A percentile compares a stretch with the other conserved stretches of the same genome.
phyloP scores from a whole-genome alignment of 805 yeast genomes.

The Priceomyces medius region DNA sequence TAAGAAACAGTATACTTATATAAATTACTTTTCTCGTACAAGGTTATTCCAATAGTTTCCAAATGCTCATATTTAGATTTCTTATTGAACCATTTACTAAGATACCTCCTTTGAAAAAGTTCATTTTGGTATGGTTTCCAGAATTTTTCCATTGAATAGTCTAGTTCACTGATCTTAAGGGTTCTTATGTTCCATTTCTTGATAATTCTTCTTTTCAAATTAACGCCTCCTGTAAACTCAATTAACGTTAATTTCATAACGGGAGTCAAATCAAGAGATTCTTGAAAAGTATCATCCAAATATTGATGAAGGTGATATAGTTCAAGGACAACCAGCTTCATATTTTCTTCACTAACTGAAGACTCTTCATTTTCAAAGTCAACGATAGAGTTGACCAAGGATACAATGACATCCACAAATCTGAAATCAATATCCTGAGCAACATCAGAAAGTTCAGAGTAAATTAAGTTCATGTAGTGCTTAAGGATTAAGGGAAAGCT shows the following conservation, averaged over 20 bases:
- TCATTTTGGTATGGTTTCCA: constrained; percentile 4
- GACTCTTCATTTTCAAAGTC: constrained; percentile 29
- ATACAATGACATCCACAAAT: constrained; percentile 21
- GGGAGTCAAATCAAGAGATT: constrained; percentile 17
- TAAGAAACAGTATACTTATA: constrained; percentile 2
- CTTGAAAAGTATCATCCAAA: constrained; percentile 12
- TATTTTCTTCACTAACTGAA: constrained; percentile 14
- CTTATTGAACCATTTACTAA: constrained; percentile 13
- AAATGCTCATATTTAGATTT: constrained; percentile 9
- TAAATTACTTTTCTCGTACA: constrained; percentile 11
- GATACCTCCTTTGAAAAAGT: neutral
- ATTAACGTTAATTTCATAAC: constrained; percentile 30
- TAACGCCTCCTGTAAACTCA: constrained; percentile 12
- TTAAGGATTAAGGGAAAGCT: constrained; percentile 22
- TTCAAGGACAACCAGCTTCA: constrained; percentile 20
- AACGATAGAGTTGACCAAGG: constrained; percentile 21
- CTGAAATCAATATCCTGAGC: constrained; percentile 18
- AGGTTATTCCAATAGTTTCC: constrained; percentile 12
- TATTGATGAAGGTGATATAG: constrained; percentile 23
- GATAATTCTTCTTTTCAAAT: constrained; percentile 7
- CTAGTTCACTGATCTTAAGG: constrained; percentile 10
- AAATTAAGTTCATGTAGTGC: constrained; percentile 21
- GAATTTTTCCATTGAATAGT: constrained; percentile 2
- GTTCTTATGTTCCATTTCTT: constrained; percentile 23
- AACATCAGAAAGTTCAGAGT: constrained; percentile 18